A percentile compares a stretch with the other conserved stretches of the same genome.
Evolutionary conservation across 2,329 filamentous ascomycete species (phyloP).

Genomic region (Cadophora malorum): DNA sequence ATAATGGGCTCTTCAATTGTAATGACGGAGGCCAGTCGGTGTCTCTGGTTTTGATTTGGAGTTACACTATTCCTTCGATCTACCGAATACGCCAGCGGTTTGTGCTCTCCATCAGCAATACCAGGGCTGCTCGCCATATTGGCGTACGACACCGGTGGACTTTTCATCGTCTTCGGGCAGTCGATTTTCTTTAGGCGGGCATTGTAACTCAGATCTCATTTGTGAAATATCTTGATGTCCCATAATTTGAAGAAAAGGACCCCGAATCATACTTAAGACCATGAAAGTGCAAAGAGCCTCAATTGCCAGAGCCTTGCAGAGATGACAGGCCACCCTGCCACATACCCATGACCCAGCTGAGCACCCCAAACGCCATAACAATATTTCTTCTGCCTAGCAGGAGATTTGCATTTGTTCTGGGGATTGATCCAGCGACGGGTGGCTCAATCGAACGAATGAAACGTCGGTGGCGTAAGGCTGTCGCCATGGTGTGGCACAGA

Average conservation of each 20-base stretch:
- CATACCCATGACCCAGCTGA: conserved; percentile 3
- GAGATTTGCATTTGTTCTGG: not conserved
- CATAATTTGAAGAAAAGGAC: not conserved
- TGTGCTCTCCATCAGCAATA: not conserved
- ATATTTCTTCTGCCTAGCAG: not conserved
- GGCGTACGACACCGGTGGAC: not conserved
- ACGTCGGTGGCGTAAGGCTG: conserved; percentile 6
- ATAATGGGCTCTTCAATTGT: conserved; percentile 9
- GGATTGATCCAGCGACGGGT: not conserved
- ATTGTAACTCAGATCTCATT: not conserved
- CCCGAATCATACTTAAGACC: not conserved
- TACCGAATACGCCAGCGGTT: not conserved
- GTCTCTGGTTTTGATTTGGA: not conserved
- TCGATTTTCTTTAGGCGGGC: not conserved
- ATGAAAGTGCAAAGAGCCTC: conserved; percentile 15
- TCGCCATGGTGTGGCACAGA: conserved; percentile 1
- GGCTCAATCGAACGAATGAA: conserved; percentile 14
- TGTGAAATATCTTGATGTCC: not conserved
- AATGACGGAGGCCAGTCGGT: conserved; percentile 3
- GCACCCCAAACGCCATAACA: conserved; percentile 12
- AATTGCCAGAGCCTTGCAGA: not conserved
- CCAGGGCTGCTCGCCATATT: not conserved
- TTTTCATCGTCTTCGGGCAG: not conserved
- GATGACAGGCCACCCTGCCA: no score
- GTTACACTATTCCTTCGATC: conserved; percentile 6